Evolutionary conservation across 495 filamentous ascomycete genomes (phyloP).

Genomic region (Penicillium herquei): DNA sequence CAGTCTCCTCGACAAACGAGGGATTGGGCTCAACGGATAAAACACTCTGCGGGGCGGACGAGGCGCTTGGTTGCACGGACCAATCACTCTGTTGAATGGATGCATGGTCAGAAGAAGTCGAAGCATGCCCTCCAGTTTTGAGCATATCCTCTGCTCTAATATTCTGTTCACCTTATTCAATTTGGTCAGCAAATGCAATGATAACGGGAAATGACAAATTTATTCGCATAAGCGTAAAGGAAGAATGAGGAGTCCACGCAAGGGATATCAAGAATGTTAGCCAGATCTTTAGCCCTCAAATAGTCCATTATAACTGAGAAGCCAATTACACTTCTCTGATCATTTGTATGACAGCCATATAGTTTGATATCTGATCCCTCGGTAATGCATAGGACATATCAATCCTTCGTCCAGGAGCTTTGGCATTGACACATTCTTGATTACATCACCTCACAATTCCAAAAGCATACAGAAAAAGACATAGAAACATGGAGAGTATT

Average conservation of each 20-base stretch:
- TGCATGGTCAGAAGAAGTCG: too few species aligned
- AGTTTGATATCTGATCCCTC: background rate
- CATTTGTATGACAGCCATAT: background rate
- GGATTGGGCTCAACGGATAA: too few species aligned
- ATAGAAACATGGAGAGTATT: conserved; percentile 31
- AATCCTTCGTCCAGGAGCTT: background rate
- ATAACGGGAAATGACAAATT: too few species aligned
- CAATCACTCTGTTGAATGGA: too few species aligned
- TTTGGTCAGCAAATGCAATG: too few species aligned
- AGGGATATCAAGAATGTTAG: background rate
- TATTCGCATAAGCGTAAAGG: background rate
- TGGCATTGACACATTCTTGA: conserved; percentile 13
- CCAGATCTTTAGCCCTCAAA: background rate
- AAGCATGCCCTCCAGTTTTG: too few species aligned
- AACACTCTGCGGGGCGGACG: too few species aligned
- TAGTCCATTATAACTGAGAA: background rate
- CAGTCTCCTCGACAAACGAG: too few species aligned
- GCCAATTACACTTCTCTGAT: background rate
- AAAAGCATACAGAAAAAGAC: conserved; percentile 35
- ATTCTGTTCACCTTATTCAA: too few species aligned
- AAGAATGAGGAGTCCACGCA: background rate
- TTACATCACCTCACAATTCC: conserved; percentile 29
- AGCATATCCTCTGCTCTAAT: too few species aligned
- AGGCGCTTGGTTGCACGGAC: too few species aligned
- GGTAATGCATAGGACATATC: background rate